These are phyloP conservation scores for Chaetomium sp. DNA, from an alignment of 2,329 filamentous ascomycete species.

Conservation along the genomic window DNA sequence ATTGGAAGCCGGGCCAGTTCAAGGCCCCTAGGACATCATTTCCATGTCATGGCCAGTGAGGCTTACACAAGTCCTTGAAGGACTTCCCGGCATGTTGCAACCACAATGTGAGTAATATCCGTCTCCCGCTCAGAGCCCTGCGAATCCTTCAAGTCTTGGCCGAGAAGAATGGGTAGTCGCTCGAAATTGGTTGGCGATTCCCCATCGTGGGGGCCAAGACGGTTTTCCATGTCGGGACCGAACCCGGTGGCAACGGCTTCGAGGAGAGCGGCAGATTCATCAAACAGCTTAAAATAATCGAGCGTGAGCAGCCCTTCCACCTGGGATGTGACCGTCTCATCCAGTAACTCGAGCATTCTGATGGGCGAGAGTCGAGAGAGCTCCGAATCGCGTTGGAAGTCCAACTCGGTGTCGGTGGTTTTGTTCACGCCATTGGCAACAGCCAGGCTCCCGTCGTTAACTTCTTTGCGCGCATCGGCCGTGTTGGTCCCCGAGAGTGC, in stretches of 20 bases:
- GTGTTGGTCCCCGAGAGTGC: background rate
- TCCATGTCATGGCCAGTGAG: background rate
- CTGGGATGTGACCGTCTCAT: conserved; percentile 30
- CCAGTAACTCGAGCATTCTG: conserved; percentile 34
- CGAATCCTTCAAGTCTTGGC: background rate
- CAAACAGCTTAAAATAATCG: conserved; percentile 35
- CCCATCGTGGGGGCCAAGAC: background rate
- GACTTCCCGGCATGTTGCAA: background rate
- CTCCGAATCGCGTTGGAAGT: background rate
- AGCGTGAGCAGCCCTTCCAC: conserved; percentile 34
- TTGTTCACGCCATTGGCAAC: background rate
- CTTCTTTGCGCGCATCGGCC: background rate
- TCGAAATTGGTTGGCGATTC: background rate
- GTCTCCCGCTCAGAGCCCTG: background rate
- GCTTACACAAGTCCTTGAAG: background rate
- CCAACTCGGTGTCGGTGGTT: background rate
- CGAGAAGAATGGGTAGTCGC: background rate
- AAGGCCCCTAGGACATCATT: background rate
- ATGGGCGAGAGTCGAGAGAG: conserved; percentile 32
- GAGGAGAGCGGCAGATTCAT: conserved; percentile 30
- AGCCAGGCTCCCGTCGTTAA: background rate
- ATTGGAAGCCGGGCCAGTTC: background rate
- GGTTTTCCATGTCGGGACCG: conserved; percentile 1
- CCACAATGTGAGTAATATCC: background rate
- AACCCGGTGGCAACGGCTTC: conserved; percentile 20